Evolutionary conservation across 768 basidiomycete species (phyloP), one percentile per base, ranked within the genome.

Genomic region (Lactarius akahatsu): DNA sequence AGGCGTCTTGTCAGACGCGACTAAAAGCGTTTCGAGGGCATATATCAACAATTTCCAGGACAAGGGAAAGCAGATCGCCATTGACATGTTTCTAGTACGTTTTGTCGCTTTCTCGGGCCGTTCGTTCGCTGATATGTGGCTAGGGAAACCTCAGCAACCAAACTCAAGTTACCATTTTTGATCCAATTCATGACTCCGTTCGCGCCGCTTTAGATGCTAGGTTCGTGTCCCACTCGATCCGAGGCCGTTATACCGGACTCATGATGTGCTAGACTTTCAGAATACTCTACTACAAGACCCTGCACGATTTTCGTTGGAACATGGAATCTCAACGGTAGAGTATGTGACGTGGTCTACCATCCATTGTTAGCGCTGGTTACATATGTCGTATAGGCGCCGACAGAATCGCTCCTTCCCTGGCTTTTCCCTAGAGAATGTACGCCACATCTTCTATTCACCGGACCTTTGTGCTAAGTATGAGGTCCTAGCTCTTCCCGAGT

Each of bases 21-120:
- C 94, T 4, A 99, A 99, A 76, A 96, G 92, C 72, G 91, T 94
- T 38, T 94, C 92, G 3, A 86, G 96, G 66, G 96, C 96, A 43
- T 99, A 98, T 73, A 96, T 98, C 73, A 97, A 96, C 73, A 98
- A 98, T 74, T 97, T 99, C 74, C 91, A 96, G 72, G 97, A 99
- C 75, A 92, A 92, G 75, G 87, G 84, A 43, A 99, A 99, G 74
- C 97, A 99, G 73, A 76, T 84, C 3, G 94, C 96, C 0, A 98
- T 98, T 67, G 97, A 99, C 74, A 90, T 94, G 85, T 91, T 98
- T 72, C 80, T 99, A 72, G 96, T 96, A 62, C 54, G 87, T 76
- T 63, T 67, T 10, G 59, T 30, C 34, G 47, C 38, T 30, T 43
- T 30, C 11, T 4, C 26, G 18, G 5, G 45, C 30, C n/a, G 16